Evolutionary conservation across 495 filamentous ascomycete species (phyloP).

Genomic region (Aspergillus sparsus): DNA sequence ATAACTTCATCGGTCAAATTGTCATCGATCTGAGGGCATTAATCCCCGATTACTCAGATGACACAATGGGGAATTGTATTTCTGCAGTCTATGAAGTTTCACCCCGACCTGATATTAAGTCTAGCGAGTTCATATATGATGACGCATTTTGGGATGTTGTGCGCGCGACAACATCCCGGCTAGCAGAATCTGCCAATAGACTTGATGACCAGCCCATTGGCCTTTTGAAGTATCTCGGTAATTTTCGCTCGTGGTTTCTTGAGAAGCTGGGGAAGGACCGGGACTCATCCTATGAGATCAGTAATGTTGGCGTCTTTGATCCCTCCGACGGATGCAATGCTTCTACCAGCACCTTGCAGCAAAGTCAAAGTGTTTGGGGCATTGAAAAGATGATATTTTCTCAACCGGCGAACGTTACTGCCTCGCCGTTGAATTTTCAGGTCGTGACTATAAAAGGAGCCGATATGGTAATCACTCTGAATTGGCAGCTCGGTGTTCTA

Average conservation of each 20-base stretch:
- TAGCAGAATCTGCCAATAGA: conserved; percentile 18
- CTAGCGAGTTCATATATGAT: background rate
- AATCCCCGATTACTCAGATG: conserved; percentile 14
- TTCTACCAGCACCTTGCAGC: no score
- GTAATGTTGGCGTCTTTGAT: conserved; percentile 25
- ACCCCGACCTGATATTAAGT: background rate
- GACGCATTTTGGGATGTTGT: conserved; percentile 20
- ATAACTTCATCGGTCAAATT: conserved; percentile 19
- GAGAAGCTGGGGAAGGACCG: conserved; percentile 20
- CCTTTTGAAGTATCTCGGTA: conserved; percentile 18
- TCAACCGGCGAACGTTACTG: conserved; percentile 23
- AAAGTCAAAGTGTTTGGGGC: conserved; percentile 1
- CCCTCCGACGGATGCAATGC: background rate
- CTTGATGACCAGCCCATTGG: conserved; percentile 26
- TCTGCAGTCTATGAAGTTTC: conserved; percentile 16
- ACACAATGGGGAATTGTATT: conserved; percentile 21
- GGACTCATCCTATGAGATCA: conserved; percentile 27
- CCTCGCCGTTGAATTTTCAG: conserved; percentile 21
- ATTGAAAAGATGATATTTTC: conserved; percentile 23
- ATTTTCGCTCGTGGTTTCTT: conserved; percentile 19
- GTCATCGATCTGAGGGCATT: conserved; percentile 21
- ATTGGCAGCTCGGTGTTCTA: conserved; percentile 25
- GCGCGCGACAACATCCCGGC: conserved; percentile 17
- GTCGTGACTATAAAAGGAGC: conserved; percentile 19
- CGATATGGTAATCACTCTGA: conserved; percentile 27